Conservation (phyloP, 2,329 filamentous ascomycete species). For the Sporothrix protearum region DNA sequence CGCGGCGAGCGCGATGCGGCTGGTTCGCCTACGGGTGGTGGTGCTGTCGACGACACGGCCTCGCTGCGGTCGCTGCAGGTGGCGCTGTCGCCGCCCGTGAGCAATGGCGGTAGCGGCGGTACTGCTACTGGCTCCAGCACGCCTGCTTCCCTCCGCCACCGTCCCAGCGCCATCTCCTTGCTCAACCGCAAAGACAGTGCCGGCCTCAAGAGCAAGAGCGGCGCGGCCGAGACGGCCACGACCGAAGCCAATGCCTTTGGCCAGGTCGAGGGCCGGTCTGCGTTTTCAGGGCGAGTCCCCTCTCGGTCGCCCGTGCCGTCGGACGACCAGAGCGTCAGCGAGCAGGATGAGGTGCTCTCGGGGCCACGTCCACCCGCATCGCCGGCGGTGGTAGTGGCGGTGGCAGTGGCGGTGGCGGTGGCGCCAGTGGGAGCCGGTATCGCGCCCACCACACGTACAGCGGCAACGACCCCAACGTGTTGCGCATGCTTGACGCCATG, state of each 20-base stretch:
- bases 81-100: constrained; percentile 36
- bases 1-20: constrained; percentile 26
- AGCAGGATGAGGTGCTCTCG: constrained; percentile 28
- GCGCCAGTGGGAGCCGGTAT: constrained; percentile 40
- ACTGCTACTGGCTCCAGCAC: not conserved
- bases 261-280: constrained; percentile 56
- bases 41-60: constrained; percentile 26
- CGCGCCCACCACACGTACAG: constrained; percentile 75
- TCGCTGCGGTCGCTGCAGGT: constrained; percentile 33
- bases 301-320: constrained; percentile 28
- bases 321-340: constrained; percentile 28
- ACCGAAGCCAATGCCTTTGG: constrained; percentile 59
- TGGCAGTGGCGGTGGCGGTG: constrained; percentile 18
- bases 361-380: constrained; percentile 35
- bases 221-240: constrained; percentile 55
- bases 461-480: constrained; percentile 68
- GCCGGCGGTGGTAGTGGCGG: constrained; percentile 32
- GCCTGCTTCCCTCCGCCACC: constrained; percentile 45
- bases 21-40: constrained; percentile 28
- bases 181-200: constrained; percentile 54
- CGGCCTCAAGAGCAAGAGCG: constrained; percentile 43
- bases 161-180: constrained; percentile 57
- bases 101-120: not conserved
- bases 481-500: constrained; percentile 76
- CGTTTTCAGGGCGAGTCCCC: constrained; percentile 34